phyloP scores from a whole-genome alignment of 2,329 filamentous ascomycete species.

The Fusarium keratoplasticum region DNA sequence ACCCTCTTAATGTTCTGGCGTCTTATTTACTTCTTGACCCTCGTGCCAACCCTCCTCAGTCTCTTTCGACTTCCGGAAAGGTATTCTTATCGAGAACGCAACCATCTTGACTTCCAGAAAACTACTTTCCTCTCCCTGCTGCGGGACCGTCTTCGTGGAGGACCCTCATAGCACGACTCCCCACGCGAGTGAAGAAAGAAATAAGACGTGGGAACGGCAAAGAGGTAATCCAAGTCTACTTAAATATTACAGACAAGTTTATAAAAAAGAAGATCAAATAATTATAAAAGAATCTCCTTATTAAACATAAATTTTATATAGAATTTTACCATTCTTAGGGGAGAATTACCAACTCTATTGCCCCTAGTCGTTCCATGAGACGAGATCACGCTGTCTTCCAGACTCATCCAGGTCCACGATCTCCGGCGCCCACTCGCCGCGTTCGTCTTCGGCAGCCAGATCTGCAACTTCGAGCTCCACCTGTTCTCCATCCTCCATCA shows the following conservation, averaged over 20 bases:
- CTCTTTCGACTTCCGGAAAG: not conserved
- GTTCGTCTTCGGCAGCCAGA: constrained; percentile 65
- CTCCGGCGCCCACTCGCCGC: constrained; percentile 64
- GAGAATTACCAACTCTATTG: not conserved
- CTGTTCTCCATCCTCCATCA: constrained; percentile 65
- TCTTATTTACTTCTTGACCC: too few relatives aligned
- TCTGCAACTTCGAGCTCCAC: constrained; percentile 61
- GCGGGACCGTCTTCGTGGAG: not conserved
- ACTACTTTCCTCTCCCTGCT: not conserved
- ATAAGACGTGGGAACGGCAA: too few relatives aligned
- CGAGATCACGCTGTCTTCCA: constrained; percentile 62
- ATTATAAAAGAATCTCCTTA: not conserved
- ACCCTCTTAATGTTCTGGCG: too few relatives aligned
- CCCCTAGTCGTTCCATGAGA: constrained; percentile 59
- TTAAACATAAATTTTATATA: not conserved
- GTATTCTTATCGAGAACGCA: not conserved
- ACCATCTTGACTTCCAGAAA: not conserved
- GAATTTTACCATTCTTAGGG: not conserved
- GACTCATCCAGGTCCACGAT: constrained; percentile 65
- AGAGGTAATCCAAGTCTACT: not conserved
- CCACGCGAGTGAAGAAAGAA: too few relatives aligned
- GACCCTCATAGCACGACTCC: not conserved
- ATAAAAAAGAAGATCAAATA: not conserved
- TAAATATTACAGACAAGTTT: not conserved
- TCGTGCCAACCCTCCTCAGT: not conserved